phyloP scores from a whole-genome alignment of 352 stramenopile species.

The Globisporangium lucens region DNA sequence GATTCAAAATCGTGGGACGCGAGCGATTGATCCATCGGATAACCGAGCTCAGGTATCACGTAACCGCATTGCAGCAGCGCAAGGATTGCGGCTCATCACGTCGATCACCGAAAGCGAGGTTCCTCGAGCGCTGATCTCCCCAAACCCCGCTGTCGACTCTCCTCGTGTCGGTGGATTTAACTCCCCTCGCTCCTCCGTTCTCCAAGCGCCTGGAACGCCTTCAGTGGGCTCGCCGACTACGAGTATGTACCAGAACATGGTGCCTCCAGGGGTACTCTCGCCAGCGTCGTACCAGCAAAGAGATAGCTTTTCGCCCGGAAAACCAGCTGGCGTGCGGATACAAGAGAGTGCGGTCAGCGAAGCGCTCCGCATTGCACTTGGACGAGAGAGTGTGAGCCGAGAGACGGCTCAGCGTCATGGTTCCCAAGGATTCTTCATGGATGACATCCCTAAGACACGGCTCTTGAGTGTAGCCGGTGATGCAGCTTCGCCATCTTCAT shows the following conservation, averaged over 20 bases:
- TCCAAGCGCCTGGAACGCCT: constrained; percentile 74
- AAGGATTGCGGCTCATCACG: constrained; percentile 79
- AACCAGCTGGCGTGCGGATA: constrained; percentile 18
- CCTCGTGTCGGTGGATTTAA: constrained; percentile 72
- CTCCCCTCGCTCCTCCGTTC: constrained; percentile 66
- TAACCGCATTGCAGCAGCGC: constrained; percentile 40
- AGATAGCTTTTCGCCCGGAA: constrained; percentile 46
- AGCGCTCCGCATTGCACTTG: constrained; percentile 71
- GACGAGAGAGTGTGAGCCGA: constrained; percentile 66
- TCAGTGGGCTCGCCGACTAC: constrained; percentile 41
- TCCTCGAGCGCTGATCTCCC: constrained; percentile 74
- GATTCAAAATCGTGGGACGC: constrained; percentile 71
- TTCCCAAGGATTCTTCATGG: constrained; percentile 16
- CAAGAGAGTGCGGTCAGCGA: constrained; percentile 51
- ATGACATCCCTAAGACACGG: constrained; percentile 38
- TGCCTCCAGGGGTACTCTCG: constrained; percentile 49
- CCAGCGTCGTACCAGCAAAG: constrained; percentile 83
- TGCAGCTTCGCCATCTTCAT: not conserved
- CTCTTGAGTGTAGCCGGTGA: constrained; percentile 30
- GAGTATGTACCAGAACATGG: constrained; percentile 48
- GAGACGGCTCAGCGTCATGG: constrained; percentile 37
- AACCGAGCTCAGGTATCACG: constrained; percentile 22
- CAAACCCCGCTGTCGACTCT: constrained; percentile 84
- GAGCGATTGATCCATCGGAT: constrained; percentile 26
- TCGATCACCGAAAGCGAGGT: constrained; percentile 81